Percentiles rank a stretch among this genome's conserved stretches.
Evolutionary conservation across 1,284 basidiomycete species (phyloP).

Genomic region (Apiotrichum domesticum): DNA sequence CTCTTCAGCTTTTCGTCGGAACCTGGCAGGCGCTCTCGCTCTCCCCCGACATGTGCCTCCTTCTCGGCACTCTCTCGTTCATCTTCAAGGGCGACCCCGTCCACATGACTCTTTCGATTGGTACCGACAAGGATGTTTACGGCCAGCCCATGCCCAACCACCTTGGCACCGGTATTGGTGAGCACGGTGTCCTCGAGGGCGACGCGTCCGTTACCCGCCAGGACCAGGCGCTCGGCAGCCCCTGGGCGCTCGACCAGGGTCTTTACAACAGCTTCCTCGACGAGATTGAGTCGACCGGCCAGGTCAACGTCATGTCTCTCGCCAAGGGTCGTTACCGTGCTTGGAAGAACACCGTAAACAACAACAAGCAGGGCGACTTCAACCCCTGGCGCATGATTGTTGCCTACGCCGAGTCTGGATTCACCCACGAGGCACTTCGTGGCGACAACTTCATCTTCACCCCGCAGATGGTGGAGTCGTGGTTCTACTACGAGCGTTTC

Average conservation of each 20-base stretch:
- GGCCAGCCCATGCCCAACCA: background rate
- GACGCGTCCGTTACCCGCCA: slow-evolving; percentile 9
- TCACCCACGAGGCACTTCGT: slow-evolving; percentile 7
- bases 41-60: slow-evolving; percentile 5
- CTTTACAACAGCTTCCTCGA: background rate
- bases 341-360: background rate
- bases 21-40: slow-evolving; percentile 7
- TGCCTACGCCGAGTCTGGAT: slow-evolving; percentile 11
- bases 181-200: slow-evolving; percentile 12
- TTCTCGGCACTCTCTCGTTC: slow-evolving; percentile 1
- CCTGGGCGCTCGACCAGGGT: background rate
- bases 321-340: slow-evolving; percentile 1
- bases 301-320: slow-evolving; percentile 2
- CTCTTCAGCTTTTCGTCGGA: slow-evolving; percentile 18
- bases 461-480: slow-evolving; percentile 1
- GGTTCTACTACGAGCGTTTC: slow-evolving; percentile 10
- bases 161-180: background rate
- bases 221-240: slow-evolving; percentile 6
- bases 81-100: slow-evolving; percentile 8
- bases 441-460: background rate
- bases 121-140: slow-evolving; percentile 1
- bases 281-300: background rate
- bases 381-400: slow-evolving; percentile 7
- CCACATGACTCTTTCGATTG: slow-evolving; percentile 6
- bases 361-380: slow-evolving; percentile 9